Evolutionary conservation across 108 stramenopile genomes (phyloP).

Genomic region (Fistulifera solaris): DNA sequence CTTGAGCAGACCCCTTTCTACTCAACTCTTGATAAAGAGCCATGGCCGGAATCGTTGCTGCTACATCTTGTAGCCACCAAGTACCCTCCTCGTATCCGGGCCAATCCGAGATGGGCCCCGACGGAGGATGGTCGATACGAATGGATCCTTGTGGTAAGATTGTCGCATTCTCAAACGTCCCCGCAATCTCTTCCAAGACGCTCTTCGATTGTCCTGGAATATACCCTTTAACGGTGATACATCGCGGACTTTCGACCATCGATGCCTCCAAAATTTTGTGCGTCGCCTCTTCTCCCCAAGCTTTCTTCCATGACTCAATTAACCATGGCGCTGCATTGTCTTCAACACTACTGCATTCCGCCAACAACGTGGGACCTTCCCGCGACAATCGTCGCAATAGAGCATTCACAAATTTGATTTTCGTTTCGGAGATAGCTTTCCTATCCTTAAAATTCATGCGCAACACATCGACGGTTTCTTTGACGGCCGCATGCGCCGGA

Average conservation of each 20-base stretch:
- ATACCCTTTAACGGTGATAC: conserved; percentile 37
- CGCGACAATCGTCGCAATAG: conserved; percentile 50
- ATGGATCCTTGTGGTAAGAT: conserved; percentile 64
- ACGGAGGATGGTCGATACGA: conserved; percentile 20
- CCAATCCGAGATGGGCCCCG: conserved; percentile 48
- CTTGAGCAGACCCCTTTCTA: conserved; percentile 15
- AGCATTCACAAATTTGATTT: conserved; percentile 77
- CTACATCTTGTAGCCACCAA: conserved; percentile 84
- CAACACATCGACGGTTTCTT: conserved; percentile 70
- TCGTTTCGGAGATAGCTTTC: conserved; percentile 26
- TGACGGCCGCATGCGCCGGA: conserved; percentile 54
- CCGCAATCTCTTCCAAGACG: conserved; percentile 13
- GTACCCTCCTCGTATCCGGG: conserved; percentile 54
- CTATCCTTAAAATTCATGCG: conserved; percentile 21
- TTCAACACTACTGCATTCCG: conserved; percentile 21
- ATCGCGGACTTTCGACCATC: conserved; percentile 44
- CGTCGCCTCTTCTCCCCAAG: conserved; percentile 49
- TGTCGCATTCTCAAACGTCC: conserved; percentile 22
- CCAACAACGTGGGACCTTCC: conserved; percentile 25
- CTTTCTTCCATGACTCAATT: conserved; percentile 30
- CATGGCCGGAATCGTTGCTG: conserved; percentile 66
- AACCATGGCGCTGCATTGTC: conserved; percentile 56
- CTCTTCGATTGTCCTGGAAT: conserved; percentile 8
- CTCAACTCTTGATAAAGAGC: conserved; percentile 29
- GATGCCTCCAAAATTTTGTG: conserved; percentile 39